A percentile compares a stretch with the other conserved stretches of the same genome.
These are phyloP conservation scores for Pleomassaria siparia DNA, from an alignment of 2,329 filamentous ascomycete genomes.

Conservation along the genomic window DNA sequence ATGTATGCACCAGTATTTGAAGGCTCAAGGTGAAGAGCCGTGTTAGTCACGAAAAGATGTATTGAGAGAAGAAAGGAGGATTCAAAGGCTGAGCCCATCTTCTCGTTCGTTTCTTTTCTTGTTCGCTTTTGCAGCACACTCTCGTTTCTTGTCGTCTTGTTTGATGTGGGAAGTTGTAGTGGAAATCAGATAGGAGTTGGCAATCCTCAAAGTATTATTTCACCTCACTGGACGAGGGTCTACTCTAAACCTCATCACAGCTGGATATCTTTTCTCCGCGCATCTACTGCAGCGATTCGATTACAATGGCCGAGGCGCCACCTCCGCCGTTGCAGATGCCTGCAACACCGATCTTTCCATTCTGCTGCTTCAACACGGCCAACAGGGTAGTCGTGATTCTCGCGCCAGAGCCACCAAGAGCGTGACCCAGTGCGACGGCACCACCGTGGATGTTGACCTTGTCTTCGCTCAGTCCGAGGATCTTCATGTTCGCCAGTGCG, in stretches of 20 bases:
- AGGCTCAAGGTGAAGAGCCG: too few species aligned
- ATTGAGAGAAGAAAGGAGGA: too few species aligned
- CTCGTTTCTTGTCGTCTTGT: too few species aligned
- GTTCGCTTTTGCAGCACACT: too few species aligned
- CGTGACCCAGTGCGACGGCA: constrained; percentile 93
- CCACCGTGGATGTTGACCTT: constrained; percentile 96
- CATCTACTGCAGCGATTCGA: constrained; percentile 61
- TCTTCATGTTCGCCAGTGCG: constrained; percentile 92
- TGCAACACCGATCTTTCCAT: constrained; percentile 88
- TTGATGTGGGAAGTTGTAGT: too few species aligned
- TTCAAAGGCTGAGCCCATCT: too few species aligned
- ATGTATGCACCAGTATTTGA: too few species aligned
- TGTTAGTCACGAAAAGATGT: too few species aligned
- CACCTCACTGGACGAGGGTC: too few species aligned
- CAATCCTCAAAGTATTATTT: too few species aligned
- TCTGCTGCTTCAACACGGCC: constrained; percentile 85
- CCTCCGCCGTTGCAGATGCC: constrained; percentile 98
- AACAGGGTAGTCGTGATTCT: constrained; percentile 90
- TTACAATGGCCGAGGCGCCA: constrained; percentile 88
- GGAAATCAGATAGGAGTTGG: too few species aligned
- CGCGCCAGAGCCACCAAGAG: constrained; percentile 89
- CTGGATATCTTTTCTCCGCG: not conserved
- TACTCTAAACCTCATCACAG: not conserved
- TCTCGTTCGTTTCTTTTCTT: too few species aligned
- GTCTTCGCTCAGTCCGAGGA: constrained; percentile 74